These are phyloP conservation scores for Colletotrichum sp. DNA, from an alignment of 2,329 filamentous ascomycete species.

Conservation along the genomic window DNA sequence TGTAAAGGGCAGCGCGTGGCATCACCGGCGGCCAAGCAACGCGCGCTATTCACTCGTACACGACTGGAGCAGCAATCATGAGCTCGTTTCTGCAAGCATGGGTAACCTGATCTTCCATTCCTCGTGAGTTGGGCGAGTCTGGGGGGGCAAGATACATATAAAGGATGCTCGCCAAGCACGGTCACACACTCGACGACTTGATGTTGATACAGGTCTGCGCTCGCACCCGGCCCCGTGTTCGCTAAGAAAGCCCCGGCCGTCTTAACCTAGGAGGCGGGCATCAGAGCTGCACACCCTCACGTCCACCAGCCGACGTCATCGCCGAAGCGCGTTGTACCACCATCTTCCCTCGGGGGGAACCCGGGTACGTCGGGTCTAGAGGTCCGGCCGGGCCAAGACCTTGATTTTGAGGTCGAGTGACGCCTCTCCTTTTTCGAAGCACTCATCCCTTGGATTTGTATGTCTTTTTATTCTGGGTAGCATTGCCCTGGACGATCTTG, in stretches of 20 bases:
- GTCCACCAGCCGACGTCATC: constrained; percentile 8
- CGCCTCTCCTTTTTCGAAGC: neutral
- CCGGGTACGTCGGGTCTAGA: neutral
- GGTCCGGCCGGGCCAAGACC: neutral
- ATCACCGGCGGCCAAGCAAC: neutral
- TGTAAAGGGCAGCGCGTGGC: neutral
- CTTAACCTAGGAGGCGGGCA: neutral
- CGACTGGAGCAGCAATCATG: neutral
- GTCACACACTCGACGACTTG: neutral
- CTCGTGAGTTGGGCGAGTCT: neutral
- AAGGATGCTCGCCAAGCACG: neutral
- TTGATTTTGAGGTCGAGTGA: neutral
- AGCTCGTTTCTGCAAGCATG: constrained; percentile 3
- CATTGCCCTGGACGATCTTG: neutral
- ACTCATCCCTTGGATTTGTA: neutral
- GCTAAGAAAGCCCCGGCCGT: neutral
- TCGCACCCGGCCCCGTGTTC: neutral
- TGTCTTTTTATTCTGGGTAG: neutral
- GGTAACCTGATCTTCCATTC: constrained; percentile 3
- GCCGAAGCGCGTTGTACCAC: neutral
- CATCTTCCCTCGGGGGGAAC: neutral
- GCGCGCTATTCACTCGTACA: neutral
- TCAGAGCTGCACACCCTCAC: constrained; percentile 12
- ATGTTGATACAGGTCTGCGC: too few species aligned
- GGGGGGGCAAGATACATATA: neutral